Base-by-base conservation (phyloP, 1,139 yeast species). In the Yamadazyma atmosphaerica region DNA sequence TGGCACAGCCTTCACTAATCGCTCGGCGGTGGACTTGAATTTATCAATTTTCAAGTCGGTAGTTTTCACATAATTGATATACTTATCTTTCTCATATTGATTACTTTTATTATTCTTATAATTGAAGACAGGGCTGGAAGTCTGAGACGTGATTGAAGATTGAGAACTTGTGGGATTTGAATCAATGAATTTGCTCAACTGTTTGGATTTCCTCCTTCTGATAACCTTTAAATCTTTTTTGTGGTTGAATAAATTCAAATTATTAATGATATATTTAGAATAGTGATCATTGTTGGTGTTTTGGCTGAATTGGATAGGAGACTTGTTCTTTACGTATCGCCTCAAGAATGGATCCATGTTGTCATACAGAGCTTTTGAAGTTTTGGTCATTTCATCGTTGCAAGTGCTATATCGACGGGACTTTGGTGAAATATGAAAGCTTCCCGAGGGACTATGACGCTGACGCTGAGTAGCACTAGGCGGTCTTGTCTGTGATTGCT, bases 1-100 rank as follows among this genome's bases (percentile, higher is more conserved):
- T 1, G 95, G 88, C 16, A 49, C 35, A 4, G 15, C 4, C 27
- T 38, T 38, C 11, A 42, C 34, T 4, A 36, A 19, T 21, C 27
- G 30, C 12, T 40, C 33, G 10, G n/a, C 18, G 14, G 38, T 21
- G 15, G 31, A 4, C 15, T 25, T 27, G n/a, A 37, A 33, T 11
- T 23, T 23, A 17, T 36, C 32, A 15, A 32, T 29, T 27, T 34
- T 36, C 4, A 39, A 12, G 12, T 38, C 38, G 4, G 43, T 37
- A 13, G 43, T 35, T 21, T 35, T 37, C 3, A 40, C 28, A 30
- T 37, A 40, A 13, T 30, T 19, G 6, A 8, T 6, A 6, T n/a
- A 15, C 14, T 30, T 17, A 19, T 19, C 19, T 11, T 30, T n/a
- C 8, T 10, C 31, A 28, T 38, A 33, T 23, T 41, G 38, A 31